Base-by-base conservation (phyloP, 1,284 basidiomycete genomes). In the Boletellus deceptivus region DNA sequence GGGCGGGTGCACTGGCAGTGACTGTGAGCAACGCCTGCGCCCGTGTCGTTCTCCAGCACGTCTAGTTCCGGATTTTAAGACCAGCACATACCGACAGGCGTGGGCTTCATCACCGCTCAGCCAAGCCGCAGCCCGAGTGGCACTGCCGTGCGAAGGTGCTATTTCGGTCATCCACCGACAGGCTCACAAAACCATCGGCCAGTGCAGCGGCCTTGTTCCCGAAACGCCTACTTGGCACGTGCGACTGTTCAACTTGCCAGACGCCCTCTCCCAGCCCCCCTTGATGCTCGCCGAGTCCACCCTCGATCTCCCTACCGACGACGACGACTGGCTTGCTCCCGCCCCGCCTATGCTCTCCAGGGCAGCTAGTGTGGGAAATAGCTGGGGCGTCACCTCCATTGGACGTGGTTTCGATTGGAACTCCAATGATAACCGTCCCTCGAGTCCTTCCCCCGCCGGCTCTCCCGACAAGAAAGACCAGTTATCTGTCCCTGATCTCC, bases 351-450 rank as follows among this genome's bases (percentile, higher is more conserved):
- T 72, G 59, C 74, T 86, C 20, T 81, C 83, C 69, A 75, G 79
- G 49, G 72, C 83, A 6, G 76, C 84, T 34, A 86, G 84, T 58
- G 80, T 85, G 40, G 80, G 82, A 25, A 79, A 78, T 53, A 90
- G 87, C 67, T 91, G 86, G 84, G 84, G 84, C 5, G 87, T 91
- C 57, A 90, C 88, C 9, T 87, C 82, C 33, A 83, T 91, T 42
- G 89, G 89, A 18, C 79, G 86, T 46, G 89, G 89, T n/a, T 89
- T 89, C 64, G 75, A 87, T 68, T 91, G 88, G 86, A 75, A 75
- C 39, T 70, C 74, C 54, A 70, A 64, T 27, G 60, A 71, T 40
- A 65, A 72, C 31, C 71, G 72, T 38, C 50, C 57, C 54, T 6
- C 54, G 39, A 48, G 37, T 41, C 20, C 45, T 37, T 41, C 47